Evolutionary conservation across 257 asterid genomes (phyloP).

Genomic region (Nicotiana benthamiana): DNA sequence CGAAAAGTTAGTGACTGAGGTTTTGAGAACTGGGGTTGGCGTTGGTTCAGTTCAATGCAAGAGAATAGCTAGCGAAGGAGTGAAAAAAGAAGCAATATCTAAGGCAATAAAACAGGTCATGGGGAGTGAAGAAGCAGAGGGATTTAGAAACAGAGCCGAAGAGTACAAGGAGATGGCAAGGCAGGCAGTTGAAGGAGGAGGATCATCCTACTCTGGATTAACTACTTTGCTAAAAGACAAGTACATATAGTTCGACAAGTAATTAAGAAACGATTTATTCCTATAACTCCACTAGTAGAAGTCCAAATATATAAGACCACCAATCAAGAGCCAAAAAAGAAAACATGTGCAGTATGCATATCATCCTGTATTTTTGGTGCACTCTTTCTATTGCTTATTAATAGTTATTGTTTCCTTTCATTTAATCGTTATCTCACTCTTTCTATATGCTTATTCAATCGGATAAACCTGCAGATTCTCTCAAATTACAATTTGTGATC

Average conservation of each 20-base stretch:
- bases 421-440: not conserved
- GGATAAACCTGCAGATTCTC: not conserved
- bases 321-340: not conserved
- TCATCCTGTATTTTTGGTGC: not conserved
- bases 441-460: too few species aligned
- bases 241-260: not conserved
- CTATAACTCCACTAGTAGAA: not conserved
- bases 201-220: slow-evolving; percentile 8
- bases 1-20: slow-evolving; percentile 16
- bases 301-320: too few species aligned
- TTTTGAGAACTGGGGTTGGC: slow-evolving; percentile 9
- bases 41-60: slow-evolving; percentile 2
- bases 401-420: not conserved
- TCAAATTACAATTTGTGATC: not conserved
- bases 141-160: slow-evolving; percentile 30
- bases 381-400: not conserved
- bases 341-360: not conserved
- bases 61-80: slow-evolving; percentile 12
- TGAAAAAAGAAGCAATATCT: slow-evolving; percentile 13
- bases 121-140: slow-evolving; percentile 18
- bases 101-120: slow-evolving; percentile 5
- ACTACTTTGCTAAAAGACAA: slow-evolving; percentile 6
- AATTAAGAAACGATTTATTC: not conserved
- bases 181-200: slow-evolving; percentile 23
- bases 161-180: slow-evolving; percentile 24